phyloP scores from a whole-genome alignment of 805 yeast genomes.

The Kodamaea kakaduensis region DNA sequence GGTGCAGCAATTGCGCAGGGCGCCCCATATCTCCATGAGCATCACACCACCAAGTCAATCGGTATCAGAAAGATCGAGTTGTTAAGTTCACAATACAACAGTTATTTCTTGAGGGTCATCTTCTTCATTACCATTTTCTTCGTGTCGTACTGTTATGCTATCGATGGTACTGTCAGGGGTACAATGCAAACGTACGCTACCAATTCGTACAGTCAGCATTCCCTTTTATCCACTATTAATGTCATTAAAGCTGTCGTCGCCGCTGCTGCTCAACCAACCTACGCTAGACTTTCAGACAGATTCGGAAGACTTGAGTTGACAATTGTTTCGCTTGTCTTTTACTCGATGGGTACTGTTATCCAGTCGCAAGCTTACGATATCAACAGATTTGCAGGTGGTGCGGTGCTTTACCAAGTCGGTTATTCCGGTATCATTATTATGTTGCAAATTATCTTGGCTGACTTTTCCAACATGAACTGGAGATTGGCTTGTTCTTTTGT shows the following conservation, averaged over 20 bases:
- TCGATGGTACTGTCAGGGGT: slow-evolving; percentile 50
- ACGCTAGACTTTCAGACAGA: slow-evolving; percentile 61
- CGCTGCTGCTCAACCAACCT: slow-evolving; percentile 63
- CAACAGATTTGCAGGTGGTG: slow-evolving; percentile 60
- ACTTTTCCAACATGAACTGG: slow-evolving; percentile 66
- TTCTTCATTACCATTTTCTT: slow-evolving; percentile 49
- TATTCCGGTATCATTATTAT: slow-evolving; percentile 61
- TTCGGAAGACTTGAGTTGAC: slow-evolving; percentile 60
- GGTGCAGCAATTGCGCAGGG: neutral
- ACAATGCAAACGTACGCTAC: slow-evolving; percentile 55
- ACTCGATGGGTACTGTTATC: slow-evolving; percentile 60
- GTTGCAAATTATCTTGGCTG: slow-evolving; percentile 57
- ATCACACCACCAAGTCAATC: slow-evolving; percentile 27
- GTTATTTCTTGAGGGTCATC: slow-evolving; percentile 30
- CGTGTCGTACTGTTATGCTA: slow-evolving; percentile 55
- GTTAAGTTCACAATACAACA: slow-evolving; percentile 45
- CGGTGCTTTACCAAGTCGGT: slow-evolving; percentile 47
- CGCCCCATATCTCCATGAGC: neutral
- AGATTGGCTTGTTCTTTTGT: slow-evolving; percentile 61
- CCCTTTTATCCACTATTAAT: slow-evolving; percentile 55
- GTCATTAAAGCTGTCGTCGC: slow-evolving; percentile 58
- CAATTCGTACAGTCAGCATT: slow-evolving; percentile 48
- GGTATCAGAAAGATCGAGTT: slow-evolving; percentile 59
- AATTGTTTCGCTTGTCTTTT: slow-evolving; percentile 47
- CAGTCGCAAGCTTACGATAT: slow-evolving; percentile 59